Base-by-base conservation (phyloP, 2,329 filamentous ascomycete species). In the Botryosphaeria dothidea region DNA sequence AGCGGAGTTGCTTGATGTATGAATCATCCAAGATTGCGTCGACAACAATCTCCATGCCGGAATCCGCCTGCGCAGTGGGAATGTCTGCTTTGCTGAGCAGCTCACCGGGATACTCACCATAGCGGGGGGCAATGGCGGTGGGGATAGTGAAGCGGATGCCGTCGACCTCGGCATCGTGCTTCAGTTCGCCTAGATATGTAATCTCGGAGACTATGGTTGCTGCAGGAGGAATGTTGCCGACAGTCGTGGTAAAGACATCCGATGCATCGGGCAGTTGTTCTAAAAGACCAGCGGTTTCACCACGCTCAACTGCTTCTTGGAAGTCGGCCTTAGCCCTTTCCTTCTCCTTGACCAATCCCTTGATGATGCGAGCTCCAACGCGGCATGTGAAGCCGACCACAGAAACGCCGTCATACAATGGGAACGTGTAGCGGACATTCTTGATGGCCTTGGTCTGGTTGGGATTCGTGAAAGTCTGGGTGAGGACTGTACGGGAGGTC, bases 121-220 rank as follows among this genome's bases (percentile, higher is more conserved):
- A 92, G 21, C 89, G 83, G 1, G 90, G 90, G 0, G 86, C 87
- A 64, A 93, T 88, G 54, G 75, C 77, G 0, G 85, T 90, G 0
- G 90, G 90, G 4, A 93, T 85, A 4, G 86, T 92, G 71, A 90
- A 90, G 6, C 89, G 84, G 27, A 90, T 80, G 5, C 88, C 88
- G 70, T 92, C 88, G 3, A 85, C 81, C 67, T 88, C 86, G 48
- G 87, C 84, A 71, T 92, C 89, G 68, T 92, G 88, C 77, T 91
- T 91, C 62, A 92, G 81, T 73, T 92, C 89, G 2, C 87, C 88
- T 4, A 91, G 81, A 67, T 90, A 92, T 0, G 81, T 85, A 64
- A 92, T 85, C 11, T 88, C 82, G 6, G 92, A 84, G 6, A 82
- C 73, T 36, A 91, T 78, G 36, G 80, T 82, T 17, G 84, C 83